Percentiles rank a stretch among this genome's conserved stretches.
Evolutionary conservation across 1,139 yeast genomes (phyloP).

Genomic region (Pichia sp.): DNA sequence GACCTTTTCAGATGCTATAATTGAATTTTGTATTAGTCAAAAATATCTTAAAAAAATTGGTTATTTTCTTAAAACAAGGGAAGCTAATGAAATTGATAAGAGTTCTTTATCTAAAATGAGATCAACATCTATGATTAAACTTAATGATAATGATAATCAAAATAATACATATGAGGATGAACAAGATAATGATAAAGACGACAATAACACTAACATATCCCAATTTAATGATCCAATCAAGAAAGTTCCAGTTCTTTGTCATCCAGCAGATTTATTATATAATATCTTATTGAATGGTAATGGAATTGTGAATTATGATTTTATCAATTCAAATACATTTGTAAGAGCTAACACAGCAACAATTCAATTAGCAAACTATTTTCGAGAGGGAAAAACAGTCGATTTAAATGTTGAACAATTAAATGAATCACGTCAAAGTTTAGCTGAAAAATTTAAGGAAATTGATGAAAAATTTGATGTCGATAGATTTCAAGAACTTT

Average conservation of each 20-base stretch:
- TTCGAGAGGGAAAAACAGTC: slow-evolving; percentile 20
- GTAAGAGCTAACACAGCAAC: slow-evolving; percentile 15
- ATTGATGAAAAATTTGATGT: slow-evolving; percentile 20
- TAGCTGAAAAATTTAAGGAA: slow-evolving; percentile 11
- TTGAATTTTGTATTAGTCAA: slow-evolving; percentile 12
- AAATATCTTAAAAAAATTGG: slow-evolving; percentile 16
- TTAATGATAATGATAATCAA: no score
- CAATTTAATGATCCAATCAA: background rate
- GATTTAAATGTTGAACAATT: slow-evolving; percentile 6
- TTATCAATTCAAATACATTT: slow-evolving; percentile 18
- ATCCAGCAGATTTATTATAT: slow-evolving; percentile 22
- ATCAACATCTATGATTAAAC: slow-evolving; percentile 5
- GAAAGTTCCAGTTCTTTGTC: slow-evolving; percentile 17
- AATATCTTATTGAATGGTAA: slow-evolving; percentile 18
- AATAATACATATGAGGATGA: background rate
- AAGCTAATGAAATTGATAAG: background rate
- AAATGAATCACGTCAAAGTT: slow-evolving; percentile 2
- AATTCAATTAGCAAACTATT: slow-evolving; percentile 22
- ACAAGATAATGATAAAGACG: background rate
- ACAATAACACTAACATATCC: background rate
- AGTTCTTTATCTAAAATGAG: background rate
- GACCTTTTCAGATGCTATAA: slow-evolving; percentile 17
- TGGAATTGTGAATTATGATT: slow-evolving; percentile 16
- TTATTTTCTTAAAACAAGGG: slow-evolving; percentile 8
- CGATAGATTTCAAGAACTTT: slow-evolving; percentile 9